A percentile compares a stretch with the other conserved stretches of the same genome.
These are phyloP conservation scores for Fusarium citri DNA, from an alignment of 2,329 filamentous ascomycete genomes.

Conservation along the genomic window DNA sequence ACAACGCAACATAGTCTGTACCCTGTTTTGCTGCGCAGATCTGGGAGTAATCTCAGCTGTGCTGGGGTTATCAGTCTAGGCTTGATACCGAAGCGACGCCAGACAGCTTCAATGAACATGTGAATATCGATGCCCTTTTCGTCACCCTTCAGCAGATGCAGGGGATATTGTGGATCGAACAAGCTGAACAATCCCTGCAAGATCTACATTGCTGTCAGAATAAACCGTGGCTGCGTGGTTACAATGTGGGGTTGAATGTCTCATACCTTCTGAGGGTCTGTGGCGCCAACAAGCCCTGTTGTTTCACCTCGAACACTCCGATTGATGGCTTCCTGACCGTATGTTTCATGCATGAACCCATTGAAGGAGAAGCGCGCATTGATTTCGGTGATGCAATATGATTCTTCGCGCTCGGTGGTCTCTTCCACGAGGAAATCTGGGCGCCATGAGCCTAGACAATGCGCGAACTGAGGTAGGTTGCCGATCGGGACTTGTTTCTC, in stretches of 20 bases:
- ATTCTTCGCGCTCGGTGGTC: conserved; percentile 28
- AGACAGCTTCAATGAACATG: conserved; percentile 51
- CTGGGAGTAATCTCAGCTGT: conserved; percentile 50
- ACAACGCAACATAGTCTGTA: conserved; percentile 49
- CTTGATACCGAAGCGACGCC: conserved; percentile 45
- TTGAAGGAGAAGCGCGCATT: conserved; percentile 58
- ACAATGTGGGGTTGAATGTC: background rate
- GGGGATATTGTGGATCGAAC: conserved; percentile 46
- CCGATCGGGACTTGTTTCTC: conserved; percentile 45
- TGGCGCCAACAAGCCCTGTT: conserved; percentile 40
- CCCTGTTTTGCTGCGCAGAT: conserved; percentile 37
- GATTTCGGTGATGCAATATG: conserved; percentile 54
- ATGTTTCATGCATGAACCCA: conserved; percentile 48
- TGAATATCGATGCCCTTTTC: conserved; percentile 55
- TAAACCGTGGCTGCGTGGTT: background rate
- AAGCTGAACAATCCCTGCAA: conserved; percentile 48
- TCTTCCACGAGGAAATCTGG: conserved; percentile 56
- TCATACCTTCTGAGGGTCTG: conserved; percentile 43
- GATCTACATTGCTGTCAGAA: conserved; percentile 43
- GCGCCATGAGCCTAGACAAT: conserved; percentile 51
- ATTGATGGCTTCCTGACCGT: conserved; percentile 48
- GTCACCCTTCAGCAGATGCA: conserved; percentile 54
- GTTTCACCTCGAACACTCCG: background rate
- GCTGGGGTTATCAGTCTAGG: conserved; percentile 51
- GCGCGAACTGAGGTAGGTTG: conserved; percentile 37